Base-by-base conservation (phyloP, 2,329 filamentous ascomycete genomes). In the Colletotrichum nymphaeae region DNA sequence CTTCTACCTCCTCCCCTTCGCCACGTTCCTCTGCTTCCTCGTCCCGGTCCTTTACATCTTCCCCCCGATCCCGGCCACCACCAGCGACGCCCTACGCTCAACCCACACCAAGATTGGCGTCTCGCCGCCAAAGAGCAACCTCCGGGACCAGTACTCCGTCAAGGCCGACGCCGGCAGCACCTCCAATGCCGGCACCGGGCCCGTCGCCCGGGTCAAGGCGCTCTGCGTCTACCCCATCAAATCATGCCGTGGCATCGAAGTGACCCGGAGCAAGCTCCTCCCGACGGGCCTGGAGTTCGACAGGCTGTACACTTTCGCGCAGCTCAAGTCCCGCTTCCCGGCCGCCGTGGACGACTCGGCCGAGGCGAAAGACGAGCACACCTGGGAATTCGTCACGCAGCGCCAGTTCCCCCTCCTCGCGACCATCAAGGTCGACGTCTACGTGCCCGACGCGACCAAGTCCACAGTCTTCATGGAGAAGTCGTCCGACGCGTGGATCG, bases 181-280 rank as follows among this genome's bases (percentile, higher is more conserved):
- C 16, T 42, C 37, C 37, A 46, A 35, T 12, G 30, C 69, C 32
- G 68, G 32, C 35, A 12, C 28, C 46, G 37, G 72, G 55, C 46
- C 42, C 42, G 42, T 49, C 19, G 46, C 64, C 74, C 78, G 57
- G 75, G 80, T 89, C 64, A 83, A 94, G 81, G 93, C 93, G 68
- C 85, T 97, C 64, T 92, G 92, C 84, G 88, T 95, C 73, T 96
- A 97, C 81, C 95, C 95, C 1, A 84, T 98, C 81, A 96, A 97
- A 84, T 94, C 93, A 69, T 97, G 95, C 81, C 86, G 85, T 69
- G 93, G 93, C 32, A 91, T 97, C 67, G 94, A 97, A 83, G 82
- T 98, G 59, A 84, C 89, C 64, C 84, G 87, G 74, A 90, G 89
- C 73, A 88, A 90, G 67, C 87, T 97, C 19, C 83, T 94, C 58